Evolutionary conservation across 768 basidiomycete genomes (phyloP), one percentile per base, ranked within the genome.

Genomic region (Boletus rubescentipes): DNA sequence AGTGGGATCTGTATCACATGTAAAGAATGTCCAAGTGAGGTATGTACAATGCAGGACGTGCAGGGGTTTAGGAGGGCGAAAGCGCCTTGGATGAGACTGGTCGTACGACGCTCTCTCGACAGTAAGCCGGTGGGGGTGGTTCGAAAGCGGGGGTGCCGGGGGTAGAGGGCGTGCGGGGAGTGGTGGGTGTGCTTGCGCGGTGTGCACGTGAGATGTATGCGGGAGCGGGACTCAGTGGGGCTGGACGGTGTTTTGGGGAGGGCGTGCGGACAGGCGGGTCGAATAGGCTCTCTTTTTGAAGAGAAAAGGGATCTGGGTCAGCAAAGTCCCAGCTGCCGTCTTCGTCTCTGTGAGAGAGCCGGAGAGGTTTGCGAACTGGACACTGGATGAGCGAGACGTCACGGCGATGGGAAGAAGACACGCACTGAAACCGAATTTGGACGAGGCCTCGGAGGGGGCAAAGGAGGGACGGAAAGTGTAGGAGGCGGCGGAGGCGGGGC

Each of bases 311-410:
- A 52, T 69, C 69, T 3, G 62, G 57, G 36, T 71, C 68, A 0
- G 65, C 60, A 65, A 69, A 71, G 54, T 71, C 69, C 68, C 68
- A 69, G 58, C 63, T 62, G 23, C 42, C 31, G 35, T 65, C 59
- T 6, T 54, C 42, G 8, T 36, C 57, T 43, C 50, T 58, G 37
- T 58, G 62, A 0, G 63, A 57, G 31, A 67, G 58, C 40, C 57
- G 69, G 35, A 65, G 53, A 11, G 67, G 55, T 5, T 68, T 70
- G 7, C 64, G 68, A 35, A 46, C 67, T 67, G 16, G 18, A 9
- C 18, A 20, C 20, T 3, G 3, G 12, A 38, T 47, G 9, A 12
- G 36, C 5, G 29, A 20, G 4, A 30, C n/a, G n/a, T n/a, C n/a
- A n/a, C n/a, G n/a, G n/a, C n/a, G n/a, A 16, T 2, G 14, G 9